These are phyloP conservation scores for Aspergillus homomorphus DNA, from an alignment of 495 filamentous ascomycete species.

Conservation along the genomic window DNA sequence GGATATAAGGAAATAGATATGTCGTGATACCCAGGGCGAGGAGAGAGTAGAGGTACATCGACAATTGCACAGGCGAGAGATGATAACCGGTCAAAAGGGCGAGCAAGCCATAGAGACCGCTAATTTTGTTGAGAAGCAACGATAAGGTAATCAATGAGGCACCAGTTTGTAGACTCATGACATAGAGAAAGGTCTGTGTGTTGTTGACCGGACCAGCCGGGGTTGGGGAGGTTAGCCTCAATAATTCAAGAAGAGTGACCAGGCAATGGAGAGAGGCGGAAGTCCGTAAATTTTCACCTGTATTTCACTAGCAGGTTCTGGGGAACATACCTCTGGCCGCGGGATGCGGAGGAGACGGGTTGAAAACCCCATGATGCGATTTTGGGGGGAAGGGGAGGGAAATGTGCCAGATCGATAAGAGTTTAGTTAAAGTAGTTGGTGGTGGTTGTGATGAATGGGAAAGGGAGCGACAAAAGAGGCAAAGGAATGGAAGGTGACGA, in stretches of 20 bases:
- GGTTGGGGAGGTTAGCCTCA: conserved; percentile 15
- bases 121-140: conserved; percentile 81
- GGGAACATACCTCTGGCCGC: conserved; percentile 52
- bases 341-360: conserved; percentile 54
- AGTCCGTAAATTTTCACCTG: neutral
- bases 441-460: conserved; percentile 2
- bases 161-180: conserved; percentile 82
- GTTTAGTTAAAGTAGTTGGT: neutral
- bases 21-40: conserved; percentile 57
- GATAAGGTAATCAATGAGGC: conserved; percentile 76
- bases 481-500: conserved; percentile 18
- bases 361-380: conserved; percentile 43
- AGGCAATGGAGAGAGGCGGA: conserved; percentile 4
- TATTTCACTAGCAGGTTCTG: neutral
- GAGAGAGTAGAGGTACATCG: conserved; percentile 83
- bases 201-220: conserved; percentile 23
- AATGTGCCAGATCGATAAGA: conserved; percentile 5
- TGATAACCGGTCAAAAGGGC: conserved; percentile 73
- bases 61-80: conserved; percentile 66
- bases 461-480: conserved; percentile 18
- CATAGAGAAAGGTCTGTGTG: conserved; percentile 70
- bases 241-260: conserved; percentile 11
- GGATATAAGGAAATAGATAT: conserved; percentile 67
- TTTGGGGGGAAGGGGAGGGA: conserved; percentile 12
- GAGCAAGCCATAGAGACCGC: conserved; percentile 83